phyloP scores from a whole-genome alignment of 106 monocot species.

The Vanilla planifolia region DNA sequence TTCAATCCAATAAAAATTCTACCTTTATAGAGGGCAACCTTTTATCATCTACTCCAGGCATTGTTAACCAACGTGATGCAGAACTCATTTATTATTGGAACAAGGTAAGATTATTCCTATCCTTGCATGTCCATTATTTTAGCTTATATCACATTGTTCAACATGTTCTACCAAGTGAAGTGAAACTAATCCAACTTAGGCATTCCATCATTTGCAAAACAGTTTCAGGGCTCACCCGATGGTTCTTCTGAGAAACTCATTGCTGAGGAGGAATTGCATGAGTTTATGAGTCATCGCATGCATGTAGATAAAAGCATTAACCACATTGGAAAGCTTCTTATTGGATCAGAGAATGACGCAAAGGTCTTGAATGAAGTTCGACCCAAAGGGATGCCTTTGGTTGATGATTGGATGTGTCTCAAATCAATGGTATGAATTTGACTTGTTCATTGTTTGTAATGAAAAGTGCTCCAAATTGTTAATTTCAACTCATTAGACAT shows the following conservation, averaged over 20 bases:
- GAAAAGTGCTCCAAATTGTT: no score
- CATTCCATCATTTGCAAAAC: constrained; percentile 1
- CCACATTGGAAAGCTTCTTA: constrained; percentile 69
- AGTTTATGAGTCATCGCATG: constrained; percentile 65
- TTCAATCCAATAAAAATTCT: constrained; percentile 71
- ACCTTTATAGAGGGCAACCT: constrained; percentile 66
- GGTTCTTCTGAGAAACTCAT: constrained; percentile 49
- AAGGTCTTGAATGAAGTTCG: constrained; percentile 47
- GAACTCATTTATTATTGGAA: constrained; percentile 89
- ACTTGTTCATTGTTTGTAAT: not conserved
- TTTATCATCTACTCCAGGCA: constrained; percentile 32
- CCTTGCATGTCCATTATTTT: not conserved
- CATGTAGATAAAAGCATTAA: constrained; percentile 82
- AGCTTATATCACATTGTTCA: not conserved
- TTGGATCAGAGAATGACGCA: constrained; percentile 51
- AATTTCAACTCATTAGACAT: no score
- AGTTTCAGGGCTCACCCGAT: constrained; percentile 48
- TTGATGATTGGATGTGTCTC: constrained; percentile 89
- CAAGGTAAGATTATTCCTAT: constrained; percentile 38
- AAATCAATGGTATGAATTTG: constrained; percentile 63
- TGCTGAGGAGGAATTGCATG: constrained; percentile 53
- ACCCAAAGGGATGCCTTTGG: constrained; percentile 52
- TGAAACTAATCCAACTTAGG: no score
- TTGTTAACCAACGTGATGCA: constrained; percentile 88
- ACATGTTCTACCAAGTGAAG: no score